phyloP scores from a whole-genome alignment of 805 yeast species.

The Saturnispora dispora region DNA sequence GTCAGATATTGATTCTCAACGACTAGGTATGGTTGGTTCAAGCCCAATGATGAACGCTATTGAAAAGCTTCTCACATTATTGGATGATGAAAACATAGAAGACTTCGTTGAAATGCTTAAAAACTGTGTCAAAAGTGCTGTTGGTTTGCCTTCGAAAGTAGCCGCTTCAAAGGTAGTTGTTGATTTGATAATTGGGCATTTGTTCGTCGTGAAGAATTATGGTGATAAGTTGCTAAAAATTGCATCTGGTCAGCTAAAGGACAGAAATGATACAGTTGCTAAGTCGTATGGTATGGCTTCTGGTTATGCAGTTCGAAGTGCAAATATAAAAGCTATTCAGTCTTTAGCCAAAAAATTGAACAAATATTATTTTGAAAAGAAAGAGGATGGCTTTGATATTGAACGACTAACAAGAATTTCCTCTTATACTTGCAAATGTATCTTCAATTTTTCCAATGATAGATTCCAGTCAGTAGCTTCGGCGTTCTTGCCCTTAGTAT shows the following conservation, averaged over 20 bases:
- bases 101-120: conserved; percentile 42
- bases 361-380: conserved; percentile 47
- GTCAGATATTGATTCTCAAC: conserved; percentile 65
- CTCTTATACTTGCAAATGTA: conserved; percentile 54
- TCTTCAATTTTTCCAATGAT: conserved; percentile 61
- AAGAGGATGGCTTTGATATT: conserved; percentile 21
- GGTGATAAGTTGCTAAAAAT: conserved; percentile 57
- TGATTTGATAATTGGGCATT: conserved; percentile 49
- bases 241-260: conserved; percentile 51
- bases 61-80: conserved; percentile 53
- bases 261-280: conserved; percentile 63
- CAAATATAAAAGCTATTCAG: conserved; percentile 42
- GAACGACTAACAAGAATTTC: conserved; percentile 40
- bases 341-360: conserved; percentile 44
- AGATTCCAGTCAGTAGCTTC: conserved; percentile 52
- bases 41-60: conserved; percentile 89
- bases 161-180: conserved; percentile 72
- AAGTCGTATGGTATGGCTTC: conserved; percentile 70
- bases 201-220: conserved; percentile 35
- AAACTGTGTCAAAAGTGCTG: conserved; percentile 52
- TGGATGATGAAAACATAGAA: conserved; percentile 43
- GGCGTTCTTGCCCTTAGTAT: conserved; percentile 69
- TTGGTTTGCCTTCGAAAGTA: conserved; percentile 87
- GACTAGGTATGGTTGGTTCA: conserved; percentile 61
- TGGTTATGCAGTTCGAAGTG: conserved; percentile 66